Base-by-base conservation (phyloP, 2,329 filamentous ascomycete species). In the Sarocladium strictum region DNA sequence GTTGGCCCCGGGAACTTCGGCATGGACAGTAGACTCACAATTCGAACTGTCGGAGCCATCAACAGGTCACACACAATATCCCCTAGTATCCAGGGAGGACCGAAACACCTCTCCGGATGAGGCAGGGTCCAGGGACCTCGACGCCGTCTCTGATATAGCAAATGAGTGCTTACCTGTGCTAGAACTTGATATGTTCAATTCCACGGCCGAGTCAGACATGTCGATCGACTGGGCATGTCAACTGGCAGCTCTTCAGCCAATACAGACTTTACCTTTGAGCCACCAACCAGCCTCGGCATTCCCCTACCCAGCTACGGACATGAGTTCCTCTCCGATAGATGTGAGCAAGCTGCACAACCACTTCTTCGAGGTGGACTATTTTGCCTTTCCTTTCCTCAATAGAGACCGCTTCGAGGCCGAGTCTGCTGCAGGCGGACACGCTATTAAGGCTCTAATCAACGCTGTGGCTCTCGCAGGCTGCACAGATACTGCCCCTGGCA, bases 391-490 rank as follows among this genome's bases (percentile, higher is more conserved):
- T 10, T 56, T 53, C 41, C 17, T 54, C 29, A 33, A 54, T 35
- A 43, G 53, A 60, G 52, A 53, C 45, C 54, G 54, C 12, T 56
- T 56, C 17, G 15, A 14, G 19, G 38, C 54, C n/a, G 54, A 53
- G 24, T 56, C 40, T 9, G 3, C 29, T n/a, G 15, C n/a, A 14
- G 10, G 50, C 23, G 19, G 49, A 26, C 29, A 49, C 27, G 50
- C 54, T 24, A 23, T 57, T 9, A 43, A 35, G n/a, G 53, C 54
- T 7, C 35, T 57, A 14, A 24, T 49, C 15, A 54, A 57, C 29
- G 53, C 54, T 29, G 33, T 57, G 29, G 56, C 54, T 17, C 54
- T 57, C 35, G 15, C 54, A 29, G 56, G 56, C 26, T 57, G 56
- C 53, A 21, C 54, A 11, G 40, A 54, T n/a, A 53, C 41, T 10